Base-by-base conservation (phyloP, 306 rosid species). In the Abrus pulchellus region DNA sequence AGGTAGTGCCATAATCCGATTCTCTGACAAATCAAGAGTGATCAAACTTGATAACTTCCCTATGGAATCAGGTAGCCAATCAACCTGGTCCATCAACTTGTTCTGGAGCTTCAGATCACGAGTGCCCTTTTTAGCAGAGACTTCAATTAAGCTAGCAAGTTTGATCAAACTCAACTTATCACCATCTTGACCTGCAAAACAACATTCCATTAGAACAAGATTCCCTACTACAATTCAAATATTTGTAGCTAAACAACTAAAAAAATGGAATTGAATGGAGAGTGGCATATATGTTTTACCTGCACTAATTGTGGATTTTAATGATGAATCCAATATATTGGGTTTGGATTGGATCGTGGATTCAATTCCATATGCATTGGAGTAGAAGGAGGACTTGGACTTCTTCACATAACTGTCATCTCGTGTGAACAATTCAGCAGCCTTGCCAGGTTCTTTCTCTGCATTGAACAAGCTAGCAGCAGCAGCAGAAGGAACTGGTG, bases 61-160 rank as follows among this genome's bases (percentile, higher is more conserved):
- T 61, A 94, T 82, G 0, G 97, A 85, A 69, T 90, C 95, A 30
- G 98, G 98, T n/a, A 94, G 82, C 97, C 97, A 94, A 56, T 92
- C 98, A 50, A 94, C 89, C 76, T 88, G 97, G 61, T 89, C 91
- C 92, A 84, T 83, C 88, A 94, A 79, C 85, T 90, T 90, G 82
- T 75, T 88, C 67, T 64, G 86, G 29, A 94, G 92, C 59, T 90
- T 84, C 72, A 94, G 88, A 63, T 85, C 94, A 62, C 80, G 82
- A 41, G 90, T 86, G 4, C 94, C 95, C 75, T 90, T 94, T 86
- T 92, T 94, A 0, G 91, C 94, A 43, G 88, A 89, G 36, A 88
- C 92, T 77, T 94, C 98, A 82, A 94, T 92, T 63, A 94, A 52
- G 85, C 94, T 86, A 74, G 92, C 95, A 48, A 94, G 87, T 81